These are phyloP conservation scores for Jamesozyma spencerorum DNA, from an alignment of 805 yeast genomes.

Conservation along the genomic window DNA sequence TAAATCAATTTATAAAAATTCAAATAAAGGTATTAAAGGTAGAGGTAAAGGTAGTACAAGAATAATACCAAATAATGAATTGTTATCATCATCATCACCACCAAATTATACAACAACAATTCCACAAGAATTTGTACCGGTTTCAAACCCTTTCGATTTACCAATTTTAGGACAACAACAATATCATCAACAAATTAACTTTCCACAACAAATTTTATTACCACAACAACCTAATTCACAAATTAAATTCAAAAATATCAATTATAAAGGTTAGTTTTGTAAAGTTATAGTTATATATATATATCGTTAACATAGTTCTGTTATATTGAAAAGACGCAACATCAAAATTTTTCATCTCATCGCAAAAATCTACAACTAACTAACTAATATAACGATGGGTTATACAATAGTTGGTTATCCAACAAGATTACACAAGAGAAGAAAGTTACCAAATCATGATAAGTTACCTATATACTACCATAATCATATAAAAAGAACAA, in stretches of 20 bases:
- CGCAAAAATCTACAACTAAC: too few species aligned
- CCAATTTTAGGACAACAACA: too few species aligned
- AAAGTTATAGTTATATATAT: background rate
- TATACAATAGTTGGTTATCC: conserved; percentile 15
- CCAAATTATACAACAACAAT: background rate
- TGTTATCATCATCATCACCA: background rate
- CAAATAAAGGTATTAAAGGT: conserved; percentile 87
- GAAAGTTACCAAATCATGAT: conserved; percentile 4
- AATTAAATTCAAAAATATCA: conserved; percentile 21
- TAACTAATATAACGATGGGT: conserved; percentile 19
- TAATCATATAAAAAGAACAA: background rate
- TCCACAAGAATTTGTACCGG: too few species aligned
- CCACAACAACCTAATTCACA: conserved; percentile 6
- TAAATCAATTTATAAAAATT: conserved; percentile 72
- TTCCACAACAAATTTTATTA: too few species aligned
- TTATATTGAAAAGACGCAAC: too few species aligned
- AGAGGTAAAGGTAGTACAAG: conserved; percentile 50
- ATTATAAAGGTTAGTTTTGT: conserved; percentile 12
- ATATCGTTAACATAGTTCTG: too few species aligned
- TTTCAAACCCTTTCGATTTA: too few species aligned
- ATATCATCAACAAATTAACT: conserved; percentile 10
- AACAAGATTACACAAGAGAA: conserved; percentile 13
- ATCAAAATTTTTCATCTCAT: too few species aligned
- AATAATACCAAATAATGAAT: conserved; percentile 9
- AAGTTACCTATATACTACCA: conserved; percentile 5